phyloP scores from a whole-genome alignment of 2,329 filamentous ascomycete species.

The Pseudogymnoascus verrucosus region DNA sequence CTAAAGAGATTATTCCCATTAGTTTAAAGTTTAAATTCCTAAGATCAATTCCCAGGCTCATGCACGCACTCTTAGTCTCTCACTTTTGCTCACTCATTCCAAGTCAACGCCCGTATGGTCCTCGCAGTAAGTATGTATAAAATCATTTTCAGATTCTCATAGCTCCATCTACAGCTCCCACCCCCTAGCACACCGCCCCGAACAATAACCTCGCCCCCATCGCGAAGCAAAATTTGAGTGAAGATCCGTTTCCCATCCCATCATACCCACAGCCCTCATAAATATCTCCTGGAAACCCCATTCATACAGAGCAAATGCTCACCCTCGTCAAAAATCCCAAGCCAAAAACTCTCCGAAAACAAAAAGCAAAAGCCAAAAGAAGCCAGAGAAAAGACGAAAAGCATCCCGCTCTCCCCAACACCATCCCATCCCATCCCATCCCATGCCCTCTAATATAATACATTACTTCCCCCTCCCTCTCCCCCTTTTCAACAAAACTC shows the following conservation, averaged over 20 bases:
- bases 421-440: neutral
- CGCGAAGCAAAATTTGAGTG: neutral
- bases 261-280: neutral
- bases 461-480: neutral
- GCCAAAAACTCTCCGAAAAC: neutral
- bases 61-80: neutral
- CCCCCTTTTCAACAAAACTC: neutral
- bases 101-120: neutral
- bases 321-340: neutral
- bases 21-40: neutral
- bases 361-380: neutral
- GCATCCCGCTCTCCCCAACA: neutral
- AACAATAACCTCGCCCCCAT: neutral
- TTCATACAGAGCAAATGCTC: neutral
- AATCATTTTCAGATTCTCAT: neutral
- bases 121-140: neutral
- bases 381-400: neutral
- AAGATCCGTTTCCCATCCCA: neutral
- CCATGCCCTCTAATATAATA: neutral
- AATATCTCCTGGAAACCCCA: neutral
- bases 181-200: neutral
- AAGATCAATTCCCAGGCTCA: neutral
- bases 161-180: neutral
- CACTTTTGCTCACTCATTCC: neutral
- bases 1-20: neutral